Base-by-base conservation (phyloP, 2,329 filamentous ascomycete species). In the Fusarium lyarnte region DNA sequence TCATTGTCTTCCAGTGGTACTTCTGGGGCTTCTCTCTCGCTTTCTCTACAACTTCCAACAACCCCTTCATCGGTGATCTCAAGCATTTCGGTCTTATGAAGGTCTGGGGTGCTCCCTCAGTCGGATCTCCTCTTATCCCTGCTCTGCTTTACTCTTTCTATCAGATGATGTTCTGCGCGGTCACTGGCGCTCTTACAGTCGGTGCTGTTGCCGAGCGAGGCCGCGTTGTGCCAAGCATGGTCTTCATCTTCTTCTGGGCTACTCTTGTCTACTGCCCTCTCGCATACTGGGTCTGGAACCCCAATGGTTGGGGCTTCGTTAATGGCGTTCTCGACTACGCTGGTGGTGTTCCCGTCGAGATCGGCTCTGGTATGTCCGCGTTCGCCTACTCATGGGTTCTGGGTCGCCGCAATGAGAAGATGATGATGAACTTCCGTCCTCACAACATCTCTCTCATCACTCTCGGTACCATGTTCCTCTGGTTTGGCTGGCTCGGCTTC, bases 341-440 rank as follows among this genome's bases (percentile, higher is more conserved):
- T 55, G 96, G 96, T 73, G 96, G 96, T 78, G 95, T 95, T 58
- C 96, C 96, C 75, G 96, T 99, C 88, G 96, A 99, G 84, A 98
- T 99, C 78, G 93, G 90, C 69, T 98, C 96, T 64, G 96, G 96
- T 81, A 87, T 97, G 84, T 96, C 94, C 46, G 96, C 95, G 35
- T 87, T 98, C 51, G 96, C 96, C 74, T 99, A 98, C 86, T 97
- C 95, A 5, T 92, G 94, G 93, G 91, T 98, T 41, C 93, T 99
- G 69, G 96, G 96, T 76, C 93, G 94, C 79, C 94, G 96, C 75
- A 96, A 98, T 85, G 95, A 98, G 86, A 96, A 94, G 86, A 98
- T 98, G 94, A 98, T 98, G 94, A 90, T 98, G 84, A 98, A 98
- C 89, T 98, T 98, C 89, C 94, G 96, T 76, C 96, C 96, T 23